Base-by-base conservation (phyloP, 192 early-diverging fungal genomes). In the Tieghemiomyces parasiticus region DNA sequence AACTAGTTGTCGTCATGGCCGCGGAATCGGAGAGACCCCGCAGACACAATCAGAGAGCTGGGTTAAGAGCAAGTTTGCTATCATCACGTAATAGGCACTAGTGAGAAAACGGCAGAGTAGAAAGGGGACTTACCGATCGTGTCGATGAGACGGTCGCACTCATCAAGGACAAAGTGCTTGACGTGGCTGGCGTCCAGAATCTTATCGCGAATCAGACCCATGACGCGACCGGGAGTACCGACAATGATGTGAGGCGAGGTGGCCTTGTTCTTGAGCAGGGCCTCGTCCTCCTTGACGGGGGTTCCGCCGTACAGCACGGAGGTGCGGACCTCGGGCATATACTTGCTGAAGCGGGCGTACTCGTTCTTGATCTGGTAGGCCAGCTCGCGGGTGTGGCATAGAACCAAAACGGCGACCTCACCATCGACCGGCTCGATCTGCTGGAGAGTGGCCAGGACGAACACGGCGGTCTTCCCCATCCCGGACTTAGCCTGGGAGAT, bases 281-380 rank as follows among this genome's bases (percentile, higher is more conserved):
- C 90, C 55, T 78, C 68, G 75, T 98, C 88, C 32, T 76, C 65
- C 75, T 83, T 86, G 33, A 89, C 75, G 29, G 77, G 69, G 34
- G 82, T 80, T 61, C 95, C 95, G 44, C 95, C 95, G 65, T 90
- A 98, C 52, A 98, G 87, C 45, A 95, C 90, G 61, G 84, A 89
- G 14, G 88, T 95, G 69, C 89, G 87, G 69, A 94, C 80, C 44
- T 91, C 88, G 9, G 92, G 89, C 69, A 92, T 75, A 71, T 91
- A 98, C 81, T 95, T 95, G 69, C 81, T 82, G 79, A 98, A 98
- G 30, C 95, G 89, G 61, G 78, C 74, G 70, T 92, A 98, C 74
- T 98, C 95, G 78, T 92, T 93, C 73, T 83, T 83, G 81, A 98
- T 96, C 77, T 98, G 95, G 83, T 84, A 98, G 26, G 95, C 95